These are phyloP conservation scores for Oldenlandia corymbosa DNA, from an alignment of 257 asterid species.

Conservation along the genomic window DNA sequence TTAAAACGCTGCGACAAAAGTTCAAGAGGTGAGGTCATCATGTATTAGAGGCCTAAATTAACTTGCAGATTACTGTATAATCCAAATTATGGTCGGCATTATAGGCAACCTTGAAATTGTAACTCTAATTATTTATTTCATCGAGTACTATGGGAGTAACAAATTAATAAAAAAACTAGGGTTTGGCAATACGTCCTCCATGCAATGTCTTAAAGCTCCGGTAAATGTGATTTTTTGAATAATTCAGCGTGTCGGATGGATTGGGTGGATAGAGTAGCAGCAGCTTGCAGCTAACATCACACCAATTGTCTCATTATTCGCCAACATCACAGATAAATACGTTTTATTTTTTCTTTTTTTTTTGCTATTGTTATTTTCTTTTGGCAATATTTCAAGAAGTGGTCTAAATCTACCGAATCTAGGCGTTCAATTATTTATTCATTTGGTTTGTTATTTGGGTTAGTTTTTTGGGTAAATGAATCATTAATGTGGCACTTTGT, in stretches of 20 bases:
- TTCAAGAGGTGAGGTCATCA: constrained; percentile 5
- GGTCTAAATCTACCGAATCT: too few relatives aligned
- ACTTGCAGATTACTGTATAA: too few relatives aligned
- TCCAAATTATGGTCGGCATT: too few relatives aligned
- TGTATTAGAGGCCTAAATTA: too few relatives aligned
- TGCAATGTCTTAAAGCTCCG: constrained; percentile 25
- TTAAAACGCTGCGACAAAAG: too few relatives aligned
- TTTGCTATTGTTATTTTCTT: too few relatives aligned
- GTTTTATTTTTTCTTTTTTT: too few relatives aligned
- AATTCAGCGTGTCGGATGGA: constrained; percentile 21
- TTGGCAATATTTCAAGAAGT: too few relatives aligned
- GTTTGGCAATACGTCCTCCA: constrained; percentile 11
- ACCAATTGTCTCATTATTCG: constrained; percentile 13
- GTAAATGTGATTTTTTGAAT: constrained; percentile 5
- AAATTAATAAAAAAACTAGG: background rate
- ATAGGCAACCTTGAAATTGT: background rate
- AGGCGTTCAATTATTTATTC: background rate
- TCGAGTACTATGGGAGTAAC: background rate
- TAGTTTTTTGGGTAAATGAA: too few relatives aligned
- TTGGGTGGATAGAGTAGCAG: too few relatives aligned
- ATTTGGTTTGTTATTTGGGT: background rate
- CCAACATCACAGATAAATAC: background rate
- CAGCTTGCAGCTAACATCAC: too few relatives aligned
- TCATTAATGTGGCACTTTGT: too few relatives aligned
- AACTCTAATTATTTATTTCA: background rate